Conservation (phyloP, 495 filamentous ascomycete species). For the Lasiosphaeria miniovina region DNA sequence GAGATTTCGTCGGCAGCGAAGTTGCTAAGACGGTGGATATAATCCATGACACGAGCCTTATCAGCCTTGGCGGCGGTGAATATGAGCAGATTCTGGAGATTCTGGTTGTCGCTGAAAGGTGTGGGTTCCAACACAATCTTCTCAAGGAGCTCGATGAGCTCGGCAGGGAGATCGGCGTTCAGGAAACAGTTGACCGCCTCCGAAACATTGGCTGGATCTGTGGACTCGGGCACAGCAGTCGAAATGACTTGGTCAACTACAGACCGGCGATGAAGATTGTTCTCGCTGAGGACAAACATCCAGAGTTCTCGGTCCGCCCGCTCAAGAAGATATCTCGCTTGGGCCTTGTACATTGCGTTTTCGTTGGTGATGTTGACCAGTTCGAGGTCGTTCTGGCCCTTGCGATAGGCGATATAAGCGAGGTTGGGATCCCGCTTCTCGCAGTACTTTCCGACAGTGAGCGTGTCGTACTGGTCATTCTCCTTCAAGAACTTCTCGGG, state of each 20-base stretch:
- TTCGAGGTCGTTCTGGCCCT: slow-evolving; percentile 97
- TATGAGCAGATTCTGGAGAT: slow-evolving; percentile 94
- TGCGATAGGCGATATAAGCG: slow-evolving; percentile 91
- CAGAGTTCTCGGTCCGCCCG: slow-evolving; percentile 88
- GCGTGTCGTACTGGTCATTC: slow-evolving; percentile 93
- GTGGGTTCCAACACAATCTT: slow-evolving; percentile 99
- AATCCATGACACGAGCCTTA: slow-evolving; percentile 92
- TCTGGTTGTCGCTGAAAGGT: slow-evolving; percentile 94
- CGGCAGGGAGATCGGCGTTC: slow-evolving; percentile 80
- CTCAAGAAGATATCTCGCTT: slow-evolving; percentile 92
- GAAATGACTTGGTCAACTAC: slow-evolving; percentile 96
- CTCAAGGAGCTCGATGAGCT: slow-evolving; percentile 95
- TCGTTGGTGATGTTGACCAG: slow-evolving; percentile 98
- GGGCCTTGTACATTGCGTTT: slow-evolving; percentile 97
- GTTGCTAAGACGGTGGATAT: slow-evolving; percentile 84
- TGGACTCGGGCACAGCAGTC: slow-evolving; percentile 92
- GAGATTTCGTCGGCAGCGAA: slow-evolving; percentile 94
- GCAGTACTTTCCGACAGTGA: slow-evolving; percentile 95
- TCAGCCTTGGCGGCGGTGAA: slow-evolving; percentile 96
- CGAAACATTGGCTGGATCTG: slow-evolving; percentile 91
- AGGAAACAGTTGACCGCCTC: slow-evolving; percentile 93
- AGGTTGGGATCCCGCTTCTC: slow-evolving; percentile 98
- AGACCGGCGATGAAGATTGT: slow-evolving; percentile 90
- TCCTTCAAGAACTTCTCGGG: slow-evolving; percentile 98
- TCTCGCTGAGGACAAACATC: slow-evolving; percentile 89